Evolutionary conservation across 192 early-diverging fungal genomes (phyloP).

Genomic region (Rhizophagus prolifer): DNA sequence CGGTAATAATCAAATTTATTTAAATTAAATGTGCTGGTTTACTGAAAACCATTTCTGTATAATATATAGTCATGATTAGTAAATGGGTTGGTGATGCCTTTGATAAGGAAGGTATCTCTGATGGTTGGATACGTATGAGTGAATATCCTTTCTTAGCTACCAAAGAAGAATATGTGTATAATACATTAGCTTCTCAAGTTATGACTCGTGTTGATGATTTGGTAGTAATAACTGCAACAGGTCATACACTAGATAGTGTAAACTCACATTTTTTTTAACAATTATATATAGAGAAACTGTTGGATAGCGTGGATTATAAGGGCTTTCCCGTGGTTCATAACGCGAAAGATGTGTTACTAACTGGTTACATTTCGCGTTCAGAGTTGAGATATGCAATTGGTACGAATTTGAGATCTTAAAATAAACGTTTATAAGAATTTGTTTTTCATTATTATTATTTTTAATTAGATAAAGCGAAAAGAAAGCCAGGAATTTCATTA

Average conservation of each 20-base stretch:
- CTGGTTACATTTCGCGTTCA: slow-evolving; percentile 70
- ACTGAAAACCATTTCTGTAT: slow-evolving; percentile 32
- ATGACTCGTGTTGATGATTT: slow-evolving; percentile 64
- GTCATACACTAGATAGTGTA: slow-evolving; percentile 42
- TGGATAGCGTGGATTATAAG: slow-evolving; percentile 59
- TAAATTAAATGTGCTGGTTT: slow-evolving; percentile 12
- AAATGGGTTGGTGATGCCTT: slow-evolving; percentile 75
- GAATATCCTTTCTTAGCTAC: slow-evolving; percentile 68
- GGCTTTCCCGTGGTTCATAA: slow-evolving; percentile 75
- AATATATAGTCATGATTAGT: slow-evolving; percentile 69
- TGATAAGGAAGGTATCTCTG: slow-evolving; percentile 69
- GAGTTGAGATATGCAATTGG: slow-evolving; percentile 55
- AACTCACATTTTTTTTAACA: neutral
- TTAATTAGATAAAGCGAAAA: slow-evolving; percentile 34
- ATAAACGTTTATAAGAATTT: neutral
- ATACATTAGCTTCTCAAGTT: slow-evolving; percentile 56
- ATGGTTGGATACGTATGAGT: slow-evolving; percentile 51
- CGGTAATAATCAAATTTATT: slow-evolving; percentile 27
- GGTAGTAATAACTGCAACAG: slow-evolving; percentile 48
- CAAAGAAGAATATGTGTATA: slow-evolving; percentile 56
- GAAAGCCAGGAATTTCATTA: slow-evolving; percentile 33
- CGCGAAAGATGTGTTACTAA: slow-evolving; percentile 53
- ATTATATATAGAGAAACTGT: slow-evolving; percentile 30
- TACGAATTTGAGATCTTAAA: neutral
- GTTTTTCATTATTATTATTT: neutral